Base-by-base conservation (phyloP, 768 basidiomycete species). In the Mycena galopus region DNA sequence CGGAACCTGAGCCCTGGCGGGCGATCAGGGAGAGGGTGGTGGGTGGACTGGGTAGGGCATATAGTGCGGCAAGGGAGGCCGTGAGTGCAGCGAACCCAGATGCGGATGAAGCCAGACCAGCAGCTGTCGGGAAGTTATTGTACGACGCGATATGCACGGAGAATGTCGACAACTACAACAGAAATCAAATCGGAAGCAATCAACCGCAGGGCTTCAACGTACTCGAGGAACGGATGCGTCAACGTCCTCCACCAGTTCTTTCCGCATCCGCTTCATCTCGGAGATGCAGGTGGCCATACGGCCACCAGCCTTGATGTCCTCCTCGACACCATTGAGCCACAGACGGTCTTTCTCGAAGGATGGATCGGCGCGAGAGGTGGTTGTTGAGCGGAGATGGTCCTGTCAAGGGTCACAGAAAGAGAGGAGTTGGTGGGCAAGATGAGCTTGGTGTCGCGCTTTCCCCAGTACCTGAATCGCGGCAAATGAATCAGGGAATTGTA, bases 121-220 rank as follows among this genome's bases (percentile, higher is more conserved):
- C 98, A 17, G 98, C 98, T 17, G 98, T 99, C 33, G 98, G 98
- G 88, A 99, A 99, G 86, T 99, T 99, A 88, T 99, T 99, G 85
- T 91, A 92, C 9, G 97, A 99, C 67, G 91, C 91, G 77, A 99
- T 96, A 84, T 96, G 96, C 5, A 99, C 90, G 21, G 88, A 84
- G 81, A 85, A 94, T 19, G 84, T 75, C 0, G 96, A 94, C 42
- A 97, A 82, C 92, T 94, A 77, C 35, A 65, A 32, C 35, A 47
- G 63, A 69, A 66, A 76, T 51, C 25, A 35, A 47, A 47, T 39
- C n/a, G 33, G 53, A 61, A 50, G 33, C 16, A 23, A 47, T 64
- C 10, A 61, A 39, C 12, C 53, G 9, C 14, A 23, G 5, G 11
- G n/a, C n/a, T 21, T 35, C 11, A 58, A 27, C 84, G 47, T 76